Conservation (phyloP, 148 eudicot genomes). For the Amaranthus cruentus region DNA sequence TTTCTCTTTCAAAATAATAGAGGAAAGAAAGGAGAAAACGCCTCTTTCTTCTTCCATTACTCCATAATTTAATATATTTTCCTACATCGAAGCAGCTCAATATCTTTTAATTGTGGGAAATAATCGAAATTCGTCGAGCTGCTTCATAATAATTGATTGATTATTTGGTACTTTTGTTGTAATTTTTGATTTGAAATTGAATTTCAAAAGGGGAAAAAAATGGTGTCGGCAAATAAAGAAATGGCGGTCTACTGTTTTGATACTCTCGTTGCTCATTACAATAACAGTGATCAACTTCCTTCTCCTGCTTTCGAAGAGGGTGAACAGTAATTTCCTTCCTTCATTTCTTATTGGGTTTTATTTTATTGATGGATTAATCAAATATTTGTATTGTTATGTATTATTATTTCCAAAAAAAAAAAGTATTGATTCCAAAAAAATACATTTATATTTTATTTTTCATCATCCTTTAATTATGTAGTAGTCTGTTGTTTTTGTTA, state of each 20-base stretch:
- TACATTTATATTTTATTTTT: neutral
- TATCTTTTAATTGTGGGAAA: too few species aligned
- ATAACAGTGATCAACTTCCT: constrained; percentile 47
- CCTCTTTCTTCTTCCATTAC: neutral
- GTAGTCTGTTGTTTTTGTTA: neutral
- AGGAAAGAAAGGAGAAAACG: neutral
- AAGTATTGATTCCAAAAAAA: neutral
- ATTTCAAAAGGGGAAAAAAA: constrained; percentile 17
- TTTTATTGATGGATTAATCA: neutral
- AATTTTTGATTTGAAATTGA: neutral
- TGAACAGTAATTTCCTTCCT: constrained; percentile 43
- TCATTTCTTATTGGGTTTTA: neutral
- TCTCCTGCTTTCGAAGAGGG: constrained; percentile 83
- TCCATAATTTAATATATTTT: neutral
- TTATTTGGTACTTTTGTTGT: neutral
- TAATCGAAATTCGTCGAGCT: neutral
- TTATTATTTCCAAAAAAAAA: neutral
- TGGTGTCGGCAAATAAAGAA: constrained; percentile 80
- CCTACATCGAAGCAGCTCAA: neutral
- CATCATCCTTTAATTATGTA: too few species aligned
- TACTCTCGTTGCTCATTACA: constrained; percentile 76
- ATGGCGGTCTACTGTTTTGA: constrained; percentile 94
- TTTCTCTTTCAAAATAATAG: neutral
- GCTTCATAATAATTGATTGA: neutral
- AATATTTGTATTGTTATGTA: neutral